Conservation (phyloP, 352 stramenopile species). For the Peronospora farinosa region DNA sequence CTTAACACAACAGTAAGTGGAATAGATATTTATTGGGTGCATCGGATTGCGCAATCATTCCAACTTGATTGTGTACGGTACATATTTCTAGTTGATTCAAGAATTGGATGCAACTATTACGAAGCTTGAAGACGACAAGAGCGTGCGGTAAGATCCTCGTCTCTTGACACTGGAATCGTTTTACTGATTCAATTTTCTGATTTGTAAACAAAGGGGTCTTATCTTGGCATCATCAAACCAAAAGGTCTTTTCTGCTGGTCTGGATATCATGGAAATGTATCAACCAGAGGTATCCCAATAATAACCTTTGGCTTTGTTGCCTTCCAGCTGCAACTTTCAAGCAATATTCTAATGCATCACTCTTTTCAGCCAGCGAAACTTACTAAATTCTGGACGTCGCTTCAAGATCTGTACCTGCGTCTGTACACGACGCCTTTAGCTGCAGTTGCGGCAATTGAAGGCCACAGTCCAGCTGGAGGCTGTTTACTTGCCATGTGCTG, state of each 20-base stretch:
- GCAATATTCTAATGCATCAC: neutral
- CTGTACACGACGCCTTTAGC: constrained; percentile 89
- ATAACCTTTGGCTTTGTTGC: neutral
- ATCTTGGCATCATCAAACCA: constrained; percentile 73
- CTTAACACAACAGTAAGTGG: constrained; percentile 56
- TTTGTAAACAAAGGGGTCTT: constrained; percentile 38
- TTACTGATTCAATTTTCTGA: no score
- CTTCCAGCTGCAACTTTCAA: neutral
- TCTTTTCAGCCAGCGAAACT: constrained; percentile 45
- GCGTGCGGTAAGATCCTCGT: constrained; percentile 38
- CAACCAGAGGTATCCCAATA: constrained; percentile 70
- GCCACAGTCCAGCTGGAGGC: constrained; percentile 88
- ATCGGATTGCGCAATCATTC: neutral
- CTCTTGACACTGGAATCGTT: no score
- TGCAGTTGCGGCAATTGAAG: constrained; percentile 86
- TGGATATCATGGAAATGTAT: constrained; percentile 92
- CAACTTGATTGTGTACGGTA: neutral
- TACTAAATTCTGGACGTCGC: constrained; percentile 84
- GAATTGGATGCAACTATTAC: constrained; percentile 65
- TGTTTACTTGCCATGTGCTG: constrained; percentile 92
- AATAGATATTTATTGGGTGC: neutral
- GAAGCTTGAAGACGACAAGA: constrained; percentile 70
- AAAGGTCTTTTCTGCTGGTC: constrained; percentile 86
- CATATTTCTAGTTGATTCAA: constrained; percentile 45
- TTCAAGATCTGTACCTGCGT: constrained; percentile 90